These are phyloP conservation scores for Neurospora africana DNA, from an alignment of 495 filamentous ascomycete genomes.

Conservation along the genomic window DNA sequence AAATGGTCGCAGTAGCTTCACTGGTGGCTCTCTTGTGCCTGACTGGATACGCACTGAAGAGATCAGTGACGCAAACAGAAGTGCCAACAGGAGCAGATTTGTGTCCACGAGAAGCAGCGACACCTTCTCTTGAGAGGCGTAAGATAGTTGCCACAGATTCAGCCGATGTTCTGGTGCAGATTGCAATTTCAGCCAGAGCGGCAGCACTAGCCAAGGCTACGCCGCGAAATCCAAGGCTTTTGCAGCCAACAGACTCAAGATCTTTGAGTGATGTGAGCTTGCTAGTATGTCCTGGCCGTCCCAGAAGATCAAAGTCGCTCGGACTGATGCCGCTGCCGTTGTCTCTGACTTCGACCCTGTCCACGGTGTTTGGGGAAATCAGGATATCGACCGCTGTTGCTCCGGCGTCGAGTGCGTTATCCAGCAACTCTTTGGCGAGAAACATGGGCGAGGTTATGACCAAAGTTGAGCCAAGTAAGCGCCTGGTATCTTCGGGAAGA, in stretches of 20 bases:
- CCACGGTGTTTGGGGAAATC: conserved; percentile 64
- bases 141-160: conserved; percentile 50
- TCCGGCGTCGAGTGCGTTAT: conserved; percentile 80
- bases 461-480: conserved; percentile 61
- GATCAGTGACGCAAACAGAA: conserved; percentile 54
- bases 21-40: conserved; percentile 57
- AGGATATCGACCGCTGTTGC: conserved; percentile 65
- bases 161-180: conserved; percentile 62
- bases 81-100: conserved; percentile 67
- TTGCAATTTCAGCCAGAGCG: conserved; percentile 51
- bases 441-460: conserved; percentile 61
- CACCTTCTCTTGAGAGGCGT: conserved; percentile 29
- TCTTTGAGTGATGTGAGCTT: conserved; percentile 71
- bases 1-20: conserved; percentile 47
- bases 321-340: conserved; percentile 74
- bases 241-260: conserved; percentile 51
- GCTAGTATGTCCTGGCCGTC: conserved; percentile 67
- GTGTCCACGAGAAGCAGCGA: conserved; percentile 29
- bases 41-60: conserved; percentile 67
- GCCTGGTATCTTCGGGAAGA: conserved; percentile 54
- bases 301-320: conserved; percentile 58
- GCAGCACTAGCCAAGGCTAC: conserved; percentile 74
- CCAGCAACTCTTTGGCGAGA: conserved; percentile 82
- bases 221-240: conserved; percentile 78
- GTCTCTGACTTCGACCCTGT: conserved; percentile 80